Evolutionary conservation across 805 yeast genomes (phyloP).

Genomic region (Millerozyma miso): DNA sequence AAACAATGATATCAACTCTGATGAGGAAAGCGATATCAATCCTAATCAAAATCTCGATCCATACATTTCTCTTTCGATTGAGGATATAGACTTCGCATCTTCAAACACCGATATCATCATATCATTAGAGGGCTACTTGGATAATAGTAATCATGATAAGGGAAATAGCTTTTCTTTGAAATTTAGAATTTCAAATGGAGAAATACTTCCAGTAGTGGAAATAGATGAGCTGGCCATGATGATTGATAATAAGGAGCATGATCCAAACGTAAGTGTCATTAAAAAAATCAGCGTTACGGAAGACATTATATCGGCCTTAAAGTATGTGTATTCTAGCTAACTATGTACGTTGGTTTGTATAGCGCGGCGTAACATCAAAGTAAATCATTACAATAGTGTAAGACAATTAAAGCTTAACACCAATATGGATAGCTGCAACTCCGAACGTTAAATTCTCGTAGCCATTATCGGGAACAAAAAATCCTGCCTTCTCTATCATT

Average conservation of each 20-base stretch:
- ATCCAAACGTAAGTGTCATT: conserved; percentile 15
- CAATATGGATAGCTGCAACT: conserved; percentile 92
- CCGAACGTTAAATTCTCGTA: conserved; percentile 94
- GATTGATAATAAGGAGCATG: conserved; percentile 8
- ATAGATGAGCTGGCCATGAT: conserved; percentile 20
- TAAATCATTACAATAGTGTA: neutral
- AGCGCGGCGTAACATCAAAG: neutral
- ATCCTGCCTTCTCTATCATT: conserved; percentile 95
- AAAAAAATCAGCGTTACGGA: conserved; percentile 29
- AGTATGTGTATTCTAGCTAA: conserved; percentile 8
- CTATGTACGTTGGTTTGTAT: neutral
- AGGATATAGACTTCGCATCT: conserved; percentile 21
- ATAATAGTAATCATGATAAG: conserved; percentile 5
- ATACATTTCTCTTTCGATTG: conserved; percentile 13
- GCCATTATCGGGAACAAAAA: conserved; percentile 79
- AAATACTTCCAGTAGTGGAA: conserved; percentile 4
- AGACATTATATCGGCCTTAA: conserved; percentile 22
- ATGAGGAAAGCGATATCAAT: conserved; percentile 6
- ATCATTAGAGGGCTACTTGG: conserved; percentile 12
- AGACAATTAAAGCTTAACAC: conserved; percentile 73
- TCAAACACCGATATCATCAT: conserved; percentile 19
- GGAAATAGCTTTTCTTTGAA: neutral
- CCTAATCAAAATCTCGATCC: neutral
- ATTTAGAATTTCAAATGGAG: conserved; percentile 31
- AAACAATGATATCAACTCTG: conserved; percentile 2